phyloP scores from a whole-genome alignment of 345 rosid genomes.

The Euphorbia peplus region DNA sequence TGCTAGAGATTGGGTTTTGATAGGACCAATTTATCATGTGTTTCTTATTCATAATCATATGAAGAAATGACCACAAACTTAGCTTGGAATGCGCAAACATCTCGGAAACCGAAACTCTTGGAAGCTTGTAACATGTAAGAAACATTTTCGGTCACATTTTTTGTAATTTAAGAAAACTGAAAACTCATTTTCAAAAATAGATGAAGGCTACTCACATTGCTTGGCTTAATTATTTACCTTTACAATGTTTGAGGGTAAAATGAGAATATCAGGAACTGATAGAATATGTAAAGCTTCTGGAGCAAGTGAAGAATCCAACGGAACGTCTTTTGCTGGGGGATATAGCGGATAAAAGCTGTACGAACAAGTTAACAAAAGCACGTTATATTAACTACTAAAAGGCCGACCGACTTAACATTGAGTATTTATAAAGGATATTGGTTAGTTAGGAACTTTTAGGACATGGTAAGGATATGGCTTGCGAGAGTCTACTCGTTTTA shows the following conservation, averaged over 20 bases:
- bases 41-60: too few relatives aligned
- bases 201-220: too few relatives aligned
- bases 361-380: conserved; percentile 6
- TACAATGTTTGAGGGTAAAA: conserved; percentile 84
- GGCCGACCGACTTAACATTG: too few relatives aligned
- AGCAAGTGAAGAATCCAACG: conserved; percentile 72
- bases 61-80: too few relatives aligned
- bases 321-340: conserved; percentile 80
- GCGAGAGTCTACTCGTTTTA: conserved; percentile 85
- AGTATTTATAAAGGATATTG: conserved; percentile 4
- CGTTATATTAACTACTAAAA: not conserved
- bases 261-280: conserved; percentile 63
- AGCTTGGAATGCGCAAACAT: too few relatives aligned
- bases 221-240: conserved; percentile 42
- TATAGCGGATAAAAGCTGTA: conserved; percentile 84
- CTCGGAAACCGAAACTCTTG: too few relatives aligned
- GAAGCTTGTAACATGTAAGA: too few relatives aligned
- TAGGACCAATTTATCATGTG: too few relatives aligned
- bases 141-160: too few relatives aligned
- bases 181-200: too few relatives aligned
- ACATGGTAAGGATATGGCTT: conserved; percentile 64
- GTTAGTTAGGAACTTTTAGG: too few relatives aligned
- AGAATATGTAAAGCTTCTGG: conserved; percentile 56
- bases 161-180: not conserved
- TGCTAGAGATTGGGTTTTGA: too few relatives aligned